phyloP scores from a whole-genome alignment of 2,329 filamentous ascomycete species.

The Zymoseptoria passerinii region DNA sequence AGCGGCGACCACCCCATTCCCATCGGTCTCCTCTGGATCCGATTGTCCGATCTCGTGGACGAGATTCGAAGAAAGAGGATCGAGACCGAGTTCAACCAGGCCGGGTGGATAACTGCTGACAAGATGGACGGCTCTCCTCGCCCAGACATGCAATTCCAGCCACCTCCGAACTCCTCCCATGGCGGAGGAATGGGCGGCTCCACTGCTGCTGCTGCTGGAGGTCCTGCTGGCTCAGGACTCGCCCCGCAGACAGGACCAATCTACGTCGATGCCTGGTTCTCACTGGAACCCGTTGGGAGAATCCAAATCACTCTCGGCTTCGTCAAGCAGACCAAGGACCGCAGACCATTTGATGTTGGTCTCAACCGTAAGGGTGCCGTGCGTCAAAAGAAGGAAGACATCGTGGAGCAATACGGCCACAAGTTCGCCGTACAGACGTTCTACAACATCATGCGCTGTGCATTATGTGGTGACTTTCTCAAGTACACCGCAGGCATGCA shows the following conservation, averaged over 20 bases:
- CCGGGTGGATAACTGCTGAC: constrained; percentile 95
- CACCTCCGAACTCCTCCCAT: constrained; percentile 36
- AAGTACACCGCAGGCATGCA: constrained; percentile 99
- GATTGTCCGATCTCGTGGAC: constrained; percentile 93
- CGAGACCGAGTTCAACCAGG: constrained; percentile 87
- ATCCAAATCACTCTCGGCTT: constrained; percentile 91
- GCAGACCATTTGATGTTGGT: constrained; percentile 75
- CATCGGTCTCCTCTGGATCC: constrained; percentile 91
- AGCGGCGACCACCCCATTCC: constrained; percentile 72
- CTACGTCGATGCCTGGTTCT: constrained; percentile 89
- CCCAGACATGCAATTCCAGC: constrained; percentile 48
- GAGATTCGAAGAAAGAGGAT: constrained; percentile 97
- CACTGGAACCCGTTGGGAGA: constrained; percentile 84
- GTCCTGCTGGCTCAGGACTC: constrained; percentile 32
- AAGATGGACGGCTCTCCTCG: constrained; percentile 66
- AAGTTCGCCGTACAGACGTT: constrained; percentile 98
- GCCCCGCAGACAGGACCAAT: constrained; percentile 46
- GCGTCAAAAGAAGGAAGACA: constrained; percentile 93
- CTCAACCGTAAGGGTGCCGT: constrained; percentile 92
- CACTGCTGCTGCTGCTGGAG: constrained; percentile 33
- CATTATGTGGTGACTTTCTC: constrained; percentile 93
- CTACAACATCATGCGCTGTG: constrained; percentile 99
- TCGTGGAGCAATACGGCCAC: constrained; percentile 98
- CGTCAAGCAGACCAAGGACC: constrained; percentile 78
- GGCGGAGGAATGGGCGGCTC: constrained; percentile 22